Conservation (phyloP, 2,329 filamentous ascomycete genomes). For the Iodosphaeria phyllophila region DNA sequence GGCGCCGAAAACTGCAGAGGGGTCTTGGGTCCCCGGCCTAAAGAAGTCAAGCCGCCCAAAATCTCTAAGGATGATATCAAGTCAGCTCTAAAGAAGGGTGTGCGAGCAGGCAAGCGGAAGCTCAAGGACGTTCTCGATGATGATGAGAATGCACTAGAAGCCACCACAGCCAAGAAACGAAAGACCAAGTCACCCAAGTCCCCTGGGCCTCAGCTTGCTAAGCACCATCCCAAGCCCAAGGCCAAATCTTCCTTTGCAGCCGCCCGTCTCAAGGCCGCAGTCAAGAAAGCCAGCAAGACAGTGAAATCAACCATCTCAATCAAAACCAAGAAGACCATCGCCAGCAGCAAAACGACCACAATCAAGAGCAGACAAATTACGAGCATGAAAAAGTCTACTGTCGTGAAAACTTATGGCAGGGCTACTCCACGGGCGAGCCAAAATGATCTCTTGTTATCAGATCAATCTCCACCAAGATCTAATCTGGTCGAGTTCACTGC, state of each 20-base stretch:
- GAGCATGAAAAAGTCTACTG: conserved; percentile 11
- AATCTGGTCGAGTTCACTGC: neutral
- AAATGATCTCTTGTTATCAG: conserved; percentile 4
- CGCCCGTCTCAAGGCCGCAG: conserved; percentile 11
- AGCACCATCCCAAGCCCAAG: conserved; percentile 12
- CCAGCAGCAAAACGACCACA: conserved; percentile 7
- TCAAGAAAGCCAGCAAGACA: conserved; percentile 15
- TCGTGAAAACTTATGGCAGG: conserved; percentile 13
- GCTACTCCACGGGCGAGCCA: conserved; percentile 5
- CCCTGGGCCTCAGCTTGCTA: conserved; percentile 10
- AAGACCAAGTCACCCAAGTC: conserved; percentile 24
- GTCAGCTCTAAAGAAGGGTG: conserved; percentile 13
- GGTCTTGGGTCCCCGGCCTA: conserved; percentile 41
- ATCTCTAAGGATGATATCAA: conserved; percentile 22
- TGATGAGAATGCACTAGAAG: conserved; percentile 10
- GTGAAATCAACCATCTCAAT: conserved; percentile 20
- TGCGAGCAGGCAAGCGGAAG: conserved; percentile 35
- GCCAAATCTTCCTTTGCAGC: conserved; percentile 3
- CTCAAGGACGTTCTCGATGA: conserved; percentile 30
- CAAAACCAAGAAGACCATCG: conserved; percentile 14
- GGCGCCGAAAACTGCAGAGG: conserved; percentile 45
- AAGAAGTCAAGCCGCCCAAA: conserved; percentile 30
- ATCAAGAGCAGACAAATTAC: too few species aligned
- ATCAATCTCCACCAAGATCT: neutral
- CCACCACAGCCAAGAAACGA: conserved; percentile 26